phyloP scores from a whole-genome alignment of 139 green algal species.

The Edaphochlamys debaryana region DNA sequence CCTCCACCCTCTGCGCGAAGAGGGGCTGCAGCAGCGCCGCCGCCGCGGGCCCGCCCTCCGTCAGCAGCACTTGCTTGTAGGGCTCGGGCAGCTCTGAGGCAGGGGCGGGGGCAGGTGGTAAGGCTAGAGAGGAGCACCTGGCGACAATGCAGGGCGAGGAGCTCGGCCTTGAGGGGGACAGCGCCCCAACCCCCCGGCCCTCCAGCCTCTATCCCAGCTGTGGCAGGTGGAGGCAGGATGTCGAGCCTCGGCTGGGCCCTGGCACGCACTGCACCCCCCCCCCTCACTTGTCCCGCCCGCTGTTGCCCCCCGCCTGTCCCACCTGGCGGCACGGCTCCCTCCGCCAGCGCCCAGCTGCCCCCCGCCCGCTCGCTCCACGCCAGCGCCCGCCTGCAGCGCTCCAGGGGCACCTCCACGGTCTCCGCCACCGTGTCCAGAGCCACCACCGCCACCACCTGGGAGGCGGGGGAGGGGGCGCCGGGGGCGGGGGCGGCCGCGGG shows the following conservation, averaged over 20 bases:
- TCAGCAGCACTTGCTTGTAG: constrained; percentile 15
- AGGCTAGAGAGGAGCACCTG: neutral
- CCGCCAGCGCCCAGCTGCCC: too few species aligned
- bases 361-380: neutral
- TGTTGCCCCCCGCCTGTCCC: too few species aligned
- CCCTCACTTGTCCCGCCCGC: too few species aligned
- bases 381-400: neutral
- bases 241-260: too few species aligned
- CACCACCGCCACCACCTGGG: neutral
- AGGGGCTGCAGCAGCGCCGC: neutral
- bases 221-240: too few species aligned
- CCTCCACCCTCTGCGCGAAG: neutral
- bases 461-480: too few species aligned
- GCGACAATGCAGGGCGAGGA: neutral
- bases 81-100: neutral
- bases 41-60: neutral
- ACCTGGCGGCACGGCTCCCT: too few species aligned
- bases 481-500: too few species aligned
- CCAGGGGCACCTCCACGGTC: constrained; percentile 9
- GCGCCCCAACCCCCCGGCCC: too few species aligned
- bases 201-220: too few species aligned
- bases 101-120: neutral
- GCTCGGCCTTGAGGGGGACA: neutral
- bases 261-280: too few species aligned
- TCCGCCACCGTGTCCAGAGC: neutral